A percentile compares a stretch with the other conserved stretches of the same genome.
phyloP scores from a whole-genome alignment of 441 rosid genomes.

The Omphalea diandra region DNA sequence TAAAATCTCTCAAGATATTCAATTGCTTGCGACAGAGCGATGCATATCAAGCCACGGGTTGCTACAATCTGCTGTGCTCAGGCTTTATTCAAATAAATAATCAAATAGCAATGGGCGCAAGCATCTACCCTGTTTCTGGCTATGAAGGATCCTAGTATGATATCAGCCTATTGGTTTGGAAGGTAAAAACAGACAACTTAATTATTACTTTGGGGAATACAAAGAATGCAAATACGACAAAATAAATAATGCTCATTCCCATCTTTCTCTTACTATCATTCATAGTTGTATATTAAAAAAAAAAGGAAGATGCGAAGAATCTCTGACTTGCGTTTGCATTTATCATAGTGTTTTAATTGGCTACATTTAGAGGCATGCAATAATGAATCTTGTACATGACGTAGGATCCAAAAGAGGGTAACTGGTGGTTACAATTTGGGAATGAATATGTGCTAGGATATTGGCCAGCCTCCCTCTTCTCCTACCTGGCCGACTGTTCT shows the following conservation, averaged over 20 bases:
- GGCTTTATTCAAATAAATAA: conserved; percentile 83
- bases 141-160: conserved; percentile 74
- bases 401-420: conserved; percentile 85
- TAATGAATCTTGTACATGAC: too few relatives aligned
- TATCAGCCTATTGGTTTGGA: conserved; percentile 82
- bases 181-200: conserved; percentile 39
- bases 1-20: not conserved
- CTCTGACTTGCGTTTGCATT: too few relatives aligned
- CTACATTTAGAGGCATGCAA: too few relatives aligned
- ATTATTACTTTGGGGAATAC: too few relatives aligned
- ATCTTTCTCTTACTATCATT: not conserved
- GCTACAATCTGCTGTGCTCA: conserved; percentile 89
- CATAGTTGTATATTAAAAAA: too few relatives aligned
- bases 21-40: conserved; percentile 58
- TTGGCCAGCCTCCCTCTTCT: conserved; percentile 82
- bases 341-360: too few relatives aligned
- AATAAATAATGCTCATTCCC: not conserved
- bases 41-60: conserved; percentile 91
- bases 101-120: conserved; percentile 85
- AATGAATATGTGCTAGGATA: conserved; percentile 68
- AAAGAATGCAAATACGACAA: too few relatives aligned
- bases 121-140: conserved; percentile 78
- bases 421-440: conserved; percentile 94
- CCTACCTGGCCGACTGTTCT: conserved; percentile 71
- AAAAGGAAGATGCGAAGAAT: not conserved